A percentile compares a stretch with the other conserved stretches of the same genome.
These are phyloP conservation scores for Sphaerosporella brunnea DNA, from an alignment of 495 filamentous ascomycete genomes.

Conservation along the genomic window DNA sequence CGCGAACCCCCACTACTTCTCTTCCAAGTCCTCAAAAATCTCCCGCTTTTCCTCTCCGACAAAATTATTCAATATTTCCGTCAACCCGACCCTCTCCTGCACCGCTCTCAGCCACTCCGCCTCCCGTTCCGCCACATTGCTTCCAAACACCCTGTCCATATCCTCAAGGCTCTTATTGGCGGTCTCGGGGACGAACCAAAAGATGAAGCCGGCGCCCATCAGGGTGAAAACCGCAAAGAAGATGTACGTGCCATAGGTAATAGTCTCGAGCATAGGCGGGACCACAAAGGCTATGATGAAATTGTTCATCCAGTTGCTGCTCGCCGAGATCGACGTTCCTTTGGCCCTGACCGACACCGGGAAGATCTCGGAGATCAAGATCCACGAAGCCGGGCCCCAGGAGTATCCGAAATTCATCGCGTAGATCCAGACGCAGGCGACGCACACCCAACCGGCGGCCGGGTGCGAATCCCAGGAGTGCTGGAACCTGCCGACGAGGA, in stretches of 20 bases:
- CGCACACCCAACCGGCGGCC: slow-evolving; percentile 34
- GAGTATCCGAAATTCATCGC: slow-evolving; percentile 67
- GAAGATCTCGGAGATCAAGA: slow-evolving; percentile 17
- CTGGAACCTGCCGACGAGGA: slow-evolving; percentile 37
- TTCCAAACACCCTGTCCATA: slow-evolving; percentile 6
- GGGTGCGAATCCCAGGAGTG: slow-evolving; percentile 26
- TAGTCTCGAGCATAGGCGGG: slow-evolving; percentile 11
- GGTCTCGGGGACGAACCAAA: slow-evolving; percentile 17
- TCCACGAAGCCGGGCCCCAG: slow-evolving; percentile 44
- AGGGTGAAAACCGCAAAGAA: slow-evolving; percentile 17
- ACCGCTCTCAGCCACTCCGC: no score
- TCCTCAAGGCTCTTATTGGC: slow-evolving; percentile 1
- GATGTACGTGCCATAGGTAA: slow-evolving; percentile 16
- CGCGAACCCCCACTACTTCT: no score
- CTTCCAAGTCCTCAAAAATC: no score
- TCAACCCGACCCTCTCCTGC: no score
- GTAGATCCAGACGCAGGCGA: slow-evolving; percentile 68
- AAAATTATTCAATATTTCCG: no score
- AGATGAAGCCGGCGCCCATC: slow-evolving; percentile 12
- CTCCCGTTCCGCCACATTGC: no score
- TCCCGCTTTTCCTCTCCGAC: no score
- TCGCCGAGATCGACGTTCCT: slow-evolving; percentile 11
- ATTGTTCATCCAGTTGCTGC: slow-evolving; percentile 7
- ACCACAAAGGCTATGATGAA: slow-evolving; percentile 14
- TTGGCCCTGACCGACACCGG: slow-evolving; percentile 18